These are phyloP conservation scores for Trichodelitschia bisporula DNA, from an alignment of 495 filamentous ascomycete genomes.

Conservation along the genomic window DNA sequence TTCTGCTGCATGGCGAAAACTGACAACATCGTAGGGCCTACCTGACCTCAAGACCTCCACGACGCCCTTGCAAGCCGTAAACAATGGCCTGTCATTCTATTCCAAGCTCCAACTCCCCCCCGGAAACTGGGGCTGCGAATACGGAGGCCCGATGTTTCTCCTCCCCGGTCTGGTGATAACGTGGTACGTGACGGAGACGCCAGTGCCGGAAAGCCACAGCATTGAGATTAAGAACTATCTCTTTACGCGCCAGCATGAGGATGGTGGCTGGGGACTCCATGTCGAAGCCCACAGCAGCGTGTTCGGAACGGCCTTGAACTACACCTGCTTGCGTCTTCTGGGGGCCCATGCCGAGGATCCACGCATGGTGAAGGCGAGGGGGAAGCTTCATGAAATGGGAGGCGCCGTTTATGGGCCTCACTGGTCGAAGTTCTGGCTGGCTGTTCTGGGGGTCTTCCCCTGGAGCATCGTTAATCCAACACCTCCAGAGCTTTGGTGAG, in stretches of 20 bases:
- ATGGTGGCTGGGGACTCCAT: slow-evolving; percentile 93
- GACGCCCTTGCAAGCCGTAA: slow-evolving; percentile 48
- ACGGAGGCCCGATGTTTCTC: slow-evolving; percentile 77
- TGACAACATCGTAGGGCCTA: slow-evolving; percentile 26
- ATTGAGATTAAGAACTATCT: slow-evolving; percentile 89
- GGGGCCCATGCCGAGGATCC: slow-evolving; percentile 73
- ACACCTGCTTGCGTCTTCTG: slow-evolving; percentile 60
- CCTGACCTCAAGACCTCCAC: slow-evolving; percentile 43
- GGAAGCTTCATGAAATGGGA: slow-evolving; percentile 59
- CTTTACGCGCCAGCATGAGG: slow-evolving; percentile 63
- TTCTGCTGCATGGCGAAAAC: not conserved
- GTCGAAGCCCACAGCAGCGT: slow-evolving; percentile 87
- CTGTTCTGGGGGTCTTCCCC: slow-evolving; percentile 53
- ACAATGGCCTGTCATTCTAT: slow-evolving; percentile 76
- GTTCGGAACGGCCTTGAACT: slow-evolving; percentile 79
- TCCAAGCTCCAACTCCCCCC: slow-evolving; percentile 66
- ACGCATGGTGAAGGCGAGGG: slow-evolving; percentile 67
- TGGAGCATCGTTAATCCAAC: slow-evolving; percentile 91
- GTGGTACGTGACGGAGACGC: slow-evolving; percentile 80
- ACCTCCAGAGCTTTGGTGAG: slow-evolving; percentile 71
- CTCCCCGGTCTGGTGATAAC: slow-evolving; percentile 63
- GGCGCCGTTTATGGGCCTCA: slow-evolving; percentile 70
- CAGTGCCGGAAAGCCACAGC: slow-evolving; percentile 53
- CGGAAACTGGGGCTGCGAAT: slow-evolving; percentile 93
- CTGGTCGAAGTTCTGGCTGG: slow-evolving; percentile 89